These are phyloP conservation scores for Xylariaceae sp. DNA, from an alignment of 2,329 filamentous ascomycete species.

Conservation along the genomic window DNA sequence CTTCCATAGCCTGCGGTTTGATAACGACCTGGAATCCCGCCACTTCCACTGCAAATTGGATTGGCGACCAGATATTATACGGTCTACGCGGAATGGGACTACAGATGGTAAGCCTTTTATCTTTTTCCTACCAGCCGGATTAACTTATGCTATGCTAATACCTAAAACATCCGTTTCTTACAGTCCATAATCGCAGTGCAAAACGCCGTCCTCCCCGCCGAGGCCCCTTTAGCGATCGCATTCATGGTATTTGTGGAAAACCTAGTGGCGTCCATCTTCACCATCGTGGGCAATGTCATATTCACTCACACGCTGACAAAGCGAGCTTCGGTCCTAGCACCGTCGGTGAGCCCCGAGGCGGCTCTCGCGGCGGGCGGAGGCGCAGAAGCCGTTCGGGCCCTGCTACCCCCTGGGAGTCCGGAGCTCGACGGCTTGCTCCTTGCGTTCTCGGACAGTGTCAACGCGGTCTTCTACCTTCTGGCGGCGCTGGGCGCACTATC, in stretches of 20 bases:
- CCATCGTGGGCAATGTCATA: conserved; percentile 2
- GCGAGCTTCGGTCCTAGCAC: neutral
- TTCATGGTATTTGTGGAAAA: conserved; percentile 2
- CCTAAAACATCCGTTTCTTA: neutral
- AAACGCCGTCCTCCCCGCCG: neutral
- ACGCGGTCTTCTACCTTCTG: conserved; percentile 2
- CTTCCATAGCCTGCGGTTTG: conserved; percentile 3
- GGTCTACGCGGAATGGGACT: conserved; percentile 3
- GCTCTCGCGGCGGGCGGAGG: conserved; percentile 6
- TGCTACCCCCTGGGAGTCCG: conserved; percentile 3
- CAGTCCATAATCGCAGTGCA: conserved; percentile 6
- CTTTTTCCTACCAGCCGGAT: neutral
- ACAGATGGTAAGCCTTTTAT: neutral
- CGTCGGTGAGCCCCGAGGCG: conserved; percentile 2
- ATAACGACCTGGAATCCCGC: conserved; percentile 1
- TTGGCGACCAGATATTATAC: conserved; percentile 7
- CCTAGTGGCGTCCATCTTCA: neutral
- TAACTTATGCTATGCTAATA: neutral
- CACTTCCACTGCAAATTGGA: conserved; percentile 2
- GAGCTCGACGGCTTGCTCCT: conserved; percentile 1
- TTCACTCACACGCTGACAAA: conserved; percentile 1
- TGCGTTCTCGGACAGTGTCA: neutral
- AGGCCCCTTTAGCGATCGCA: conserved; percentile 1
- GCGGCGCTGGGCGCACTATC: neutral
- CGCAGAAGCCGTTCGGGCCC: conserved; percentile 4